Evolutionary conservation across 345 rosid genomes (phyloP), one percentile per base, ranked within the genome.

Genomic region (Laguncularia racemosa): DNA sequence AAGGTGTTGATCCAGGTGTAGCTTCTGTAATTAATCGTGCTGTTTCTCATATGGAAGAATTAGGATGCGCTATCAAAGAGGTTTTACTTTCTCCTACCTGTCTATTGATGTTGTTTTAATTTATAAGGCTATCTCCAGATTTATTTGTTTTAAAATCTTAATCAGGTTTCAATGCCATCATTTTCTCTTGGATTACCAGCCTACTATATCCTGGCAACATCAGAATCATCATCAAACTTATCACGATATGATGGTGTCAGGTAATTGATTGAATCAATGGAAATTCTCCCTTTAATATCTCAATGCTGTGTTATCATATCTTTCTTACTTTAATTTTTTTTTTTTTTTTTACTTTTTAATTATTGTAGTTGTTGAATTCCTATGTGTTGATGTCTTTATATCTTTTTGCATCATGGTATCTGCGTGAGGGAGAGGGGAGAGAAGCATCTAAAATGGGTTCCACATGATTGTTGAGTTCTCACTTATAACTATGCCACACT

Each of bases 141-240:
- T 56, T 44, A 16, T 6, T 23, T 14, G 9, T 19, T 18, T 49
- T 53, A 44, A 16, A 23, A 28, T 16, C 15, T 20, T 50, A 53
- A 48, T 50, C 68, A 91, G 98, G 95, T 84, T 14, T 86, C 98
- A 26, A 66, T 91, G 63, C 95, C 95, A 61, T 81, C 95, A 0
- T 91, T 88, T 73, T 80, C 98, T 58, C 91, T 83, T 62, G 95
- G 95, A 45, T 73, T 86, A 56, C 98, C 98, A 53, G 96, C 98
- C 16, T 91, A 88, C 72, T 88, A 86, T 47, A 77, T 91, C 58
- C 84, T 91, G 59, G 96, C 98, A 44, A 84, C 95, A 54, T 86
- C 95, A 0, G 92, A 88, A 66, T 84, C 98, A 59, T 91, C 98
- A 55, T 91, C 95, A 10, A 88, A 84, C 70, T 75, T 91, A 58